Percentiles rank a stretch among this genome's conserved stretches.
These are phyloP conservation scores for Mangifera indica DNA, from an alignment of 345 rosid genomes.

Conservation along the genomic window DNA sequence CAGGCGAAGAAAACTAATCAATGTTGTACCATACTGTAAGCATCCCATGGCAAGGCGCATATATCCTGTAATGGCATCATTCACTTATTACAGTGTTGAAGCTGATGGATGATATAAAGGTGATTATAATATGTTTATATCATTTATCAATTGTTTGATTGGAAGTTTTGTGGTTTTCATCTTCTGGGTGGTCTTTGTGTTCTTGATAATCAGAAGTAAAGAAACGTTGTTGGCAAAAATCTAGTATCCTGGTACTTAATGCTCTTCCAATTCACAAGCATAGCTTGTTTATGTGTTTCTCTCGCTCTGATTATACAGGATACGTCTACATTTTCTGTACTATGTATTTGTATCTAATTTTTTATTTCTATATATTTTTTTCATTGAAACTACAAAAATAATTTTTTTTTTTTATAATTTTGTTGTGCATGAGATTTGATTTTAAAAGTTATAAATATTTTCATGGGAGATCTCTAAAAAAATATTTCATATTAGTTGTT, in stretches of 20 bases:
- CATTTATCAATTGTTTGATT: slow-evolving; percentile 32
- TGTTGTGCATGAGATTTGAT: too few species aligned
- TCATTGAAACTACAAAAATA: too few species aligned
- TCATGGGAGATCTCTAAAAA: too few species aligned
- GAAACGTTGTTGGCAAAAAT: background rate
- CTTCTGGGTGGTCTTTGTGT: background rate
- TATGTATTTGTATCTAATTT: too few species aligned
- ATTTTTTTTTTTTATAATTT: too few species aligned
- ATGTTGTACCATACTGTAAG: slow-evolving; percentile 87
- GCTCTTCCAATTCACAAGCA: background rate
- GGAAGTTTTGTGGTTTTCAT: slow-evolving; percentile 21
- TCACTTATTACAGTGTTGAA: background rate
- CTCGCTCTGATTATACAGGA: background rate
- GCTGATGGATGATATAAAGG: slow-evolving; percentile 5
- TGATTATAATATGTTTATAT: slow-evolving; percentile 28
- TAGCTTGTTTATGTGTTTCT: background rate
- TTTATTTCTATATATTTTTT: too few species aligned
- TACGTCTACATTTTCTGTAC: too few species aligned
- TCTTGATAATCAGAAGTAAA: too few species aligned
- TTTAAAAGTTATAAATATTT: too few species aligned
- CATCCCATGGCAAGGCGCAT: background rate
- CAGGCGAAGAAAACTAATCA: slow-evolving; percentile 94
- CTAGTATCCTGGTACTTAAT: background rate
- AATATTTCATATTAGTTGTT: too few species aligned
- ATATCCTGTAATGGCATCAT: slow-evolving; percentile 4